phyloP scores from a whole-genome alignment of 192 early-diverging fungal genomes.

The Phycomyces blakesleeanus region DNA sequence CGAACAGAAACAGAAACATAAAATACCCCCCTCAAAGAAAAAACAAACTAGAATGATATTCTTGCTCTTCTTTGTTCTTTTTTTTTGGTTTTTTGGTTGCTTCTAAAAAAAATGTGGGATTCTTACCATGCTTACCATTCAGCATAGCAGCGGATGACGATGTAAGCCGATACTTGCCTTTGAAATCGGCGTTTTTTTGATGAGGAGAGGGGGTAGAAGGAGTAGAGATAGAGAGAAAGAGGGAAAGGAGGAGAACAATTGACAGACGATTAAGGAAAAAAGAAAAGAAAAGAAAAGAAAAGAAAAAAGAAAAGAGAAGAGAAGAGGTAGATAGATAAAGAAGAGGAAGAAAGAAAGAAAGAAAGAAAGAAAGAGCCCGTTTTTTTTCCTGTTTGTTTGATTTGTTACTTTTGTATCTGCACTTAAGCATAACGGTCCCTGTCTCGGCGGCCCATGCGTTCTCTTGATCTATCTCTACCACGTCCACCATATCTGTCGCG shows the following conservation, averaged over 20 bases:
- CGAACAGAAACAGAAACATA: too few relatives aligned
- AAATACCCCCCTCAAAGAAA: too few relatives aligned
- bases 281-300: background rate
- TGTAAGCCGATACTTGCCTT: background rate
- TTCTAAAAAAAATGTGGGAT: background rate
- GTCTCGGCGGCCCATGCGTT: constrained; percentile 19
- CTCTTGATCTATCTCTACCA: constrained; percentile 33
- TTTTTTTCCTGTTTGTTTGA: background rate
- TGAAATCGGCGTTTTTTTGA: constrained; percentile 5
- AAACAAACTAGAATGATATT: too few relatives aligned
- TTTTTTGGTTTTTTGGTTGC: too few relatives aligned
- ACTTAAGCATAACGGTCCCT: constrained; percentile 29
- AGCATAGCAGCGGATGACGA: background rate
- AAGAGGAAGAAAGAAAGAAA: constrained; percentile 4
- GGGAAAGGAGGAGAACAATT: background rate
- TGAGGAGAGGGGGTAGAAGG: background rate
- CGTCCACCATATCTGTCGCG: constrained; percentile 29
- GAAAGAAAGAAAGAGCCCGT: background rate
- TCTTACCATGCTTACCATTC: constrained; percentile 9
- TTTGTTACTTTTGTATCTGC: background rate
- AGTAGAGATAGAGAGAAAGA: too few relatives aligned
- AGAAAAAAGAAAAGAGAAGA: constrained; percentile 5
- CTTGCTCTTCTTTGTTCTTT: too few relatives aligned
- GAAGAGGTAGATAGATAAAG: background rate
- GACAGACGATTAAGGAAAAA: background rate